Evolutionary conservation across 257 asterid species (phyloP).

Genomic region (Capsicum pubescens): DNA sequence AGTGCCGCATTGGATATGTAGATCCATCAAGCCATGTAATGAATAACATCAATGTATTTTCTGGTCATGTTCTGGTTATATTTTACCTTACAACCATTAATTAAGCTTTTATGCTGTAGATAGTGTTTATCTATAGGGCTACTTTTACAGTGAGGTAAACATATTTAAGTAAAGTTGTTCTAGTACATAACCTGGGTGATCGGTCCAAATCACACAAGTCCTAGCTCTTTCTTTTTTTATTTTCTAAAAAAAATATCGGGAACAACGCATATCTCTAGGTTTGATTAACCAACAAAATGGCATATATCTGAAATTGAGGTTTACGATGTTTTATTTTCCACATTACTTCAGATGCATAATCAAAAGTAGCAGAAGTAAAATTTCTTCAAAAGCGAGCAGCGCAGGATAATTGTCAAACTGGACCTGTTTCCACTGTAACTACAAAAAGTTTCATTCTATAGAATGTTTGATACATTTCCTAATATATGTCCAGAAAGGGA

Average conservation of each 20-base stretch:
- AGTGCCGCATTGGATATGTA: background rate
- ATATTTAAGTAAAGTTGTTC: slow-evolving; percentile 1
- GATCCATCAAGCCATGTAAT: background rate
- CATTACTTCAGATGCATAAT: background rate
- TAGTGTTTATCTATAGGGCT: background rate
- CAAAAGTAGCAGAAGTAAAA: background rate
- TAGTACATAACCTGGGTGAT: slow-evolving; percentile 9
- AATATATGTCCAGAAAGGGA: background rate
- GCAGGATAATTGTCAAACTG: background rate
- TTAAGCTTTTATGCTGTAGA: background rate
- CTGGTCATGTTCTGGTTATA: background rate
- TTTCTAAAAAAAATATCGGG: too few species aligned
- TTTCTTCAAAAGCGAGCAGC: background rate
- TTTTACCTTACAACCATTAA: background rate
- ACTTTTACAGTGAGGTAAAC: background rate
- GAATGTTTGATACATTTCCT: slow-evolving; percentile 4
- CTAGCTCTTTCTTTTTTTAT: background rate
- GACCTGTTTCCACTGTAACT: background rate
- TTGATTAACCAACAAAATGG: background rate
- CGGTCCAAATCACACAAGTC: background rate
- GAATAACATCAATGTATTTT: background rate
- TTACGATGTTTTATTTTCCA: background rate
- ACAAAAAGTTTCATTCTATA: background rate
- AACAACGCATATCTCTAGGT: background rate
- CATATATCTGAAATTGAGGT: slow-evolving; percentile 3